Base-by-base conservation (phyloP, 2,329 filamentous ascomycete species). In the Sporothrix brasiliensis region DNA sequence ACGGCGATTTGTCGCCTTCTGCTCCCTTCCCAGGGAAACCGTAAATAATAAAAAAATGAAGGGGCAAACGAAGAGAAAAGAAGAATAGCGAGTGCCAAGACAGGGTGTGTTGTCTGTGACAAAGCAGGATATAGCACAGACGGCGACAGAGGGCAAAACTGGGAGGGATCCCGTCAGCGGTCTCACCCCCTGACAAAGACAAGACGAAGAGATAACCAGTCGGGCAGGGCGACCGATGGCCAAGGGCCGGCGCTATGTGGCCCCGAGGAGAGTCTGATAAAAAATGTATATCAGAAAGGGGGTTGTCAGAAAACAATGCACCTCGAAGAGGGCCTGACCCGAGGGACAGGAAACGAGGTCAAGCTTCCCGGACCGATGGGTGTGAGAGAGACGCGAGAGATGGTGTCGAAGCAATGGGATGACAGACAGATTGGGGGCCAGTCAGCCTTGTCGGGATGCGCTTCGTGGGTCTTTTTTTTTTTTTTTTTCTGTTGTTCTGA, bases 311-410 rank as follows among this genome's bases (percentile, higher is more conserved):
- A 30, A 30, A 30, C 27, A 30, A 30, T 30, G 27, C 27, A 34
- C 34, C 34, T 34, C 34, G 34, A 58, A 7, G 53, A 49, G 41
- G 60, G 24, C 21, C 44, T 30, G 60, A 49, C 60, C 60, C 60
- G 41, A 63, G 41, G 41, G 44, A 49, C 21, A 47, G 60, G 60
- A 49, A 63, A 49, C 41, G 60, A 63, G 60, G 44, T 30, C 60
- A 63, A 27, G 60, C 41, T 41, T 21, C 56, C 44, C 44, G 44
- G 34, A 19, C 2, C 13, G 44, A 19, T 19, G 44, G 56, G 39
- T 41, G 21, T 24, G 39, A 44, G 4, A 19, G 44, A 19, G 44
- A 11, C 6, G 44, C 9, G 13, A 9, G 27, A 19, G 14, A 4
- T 3, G 14, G 14, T 49, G 53, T 34, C 34, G 34, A 34, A 9